Evolutionary conservation across 805 yeast species (phyloP).

Genomic region (Pichia pseudocactophila): DNA sequence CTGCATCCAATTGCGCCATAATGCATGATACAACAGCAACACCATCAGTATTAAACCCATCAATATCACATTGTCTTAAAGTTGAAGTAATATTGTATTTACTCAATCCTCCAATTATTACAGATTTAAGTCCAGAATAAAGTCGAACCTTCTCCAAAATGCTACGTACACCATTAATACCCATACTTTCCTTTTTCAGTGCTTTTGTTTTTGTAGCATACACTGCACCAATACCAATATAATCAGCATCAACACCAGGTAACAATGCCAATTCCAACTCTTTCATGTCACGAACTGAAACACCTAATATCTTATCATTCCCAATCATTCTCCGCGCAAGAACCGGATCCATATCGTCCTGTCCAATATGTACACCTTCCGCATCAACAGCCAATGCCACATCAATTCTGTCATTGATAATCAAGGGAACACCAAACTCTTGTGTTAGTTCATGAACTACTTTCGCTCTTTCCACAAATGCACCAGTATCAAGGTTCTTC

Average conservation of each 20-base stretch:
- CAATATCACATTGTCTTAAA: conserved; percentile 37
- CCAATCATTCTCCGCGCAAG: conserved; percentile 61
- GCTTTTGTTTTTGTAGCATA: conserved; percentile 68
- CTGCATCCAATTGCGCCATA: conserved; percentile 55
- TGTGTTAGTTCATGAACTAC: conserved; percentile 55
- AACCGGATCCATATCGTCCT: conserved; percentile 67
- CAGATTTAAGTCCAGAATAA: conserved; percentile 41
- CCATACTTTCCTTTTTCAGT: conserved; percentile 48
- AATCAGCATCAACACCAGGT: conserved; percentile 47
- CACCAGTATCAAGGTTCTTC: conserved; percentile 58
- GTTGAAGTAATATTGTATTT: conserved; percentile 52
- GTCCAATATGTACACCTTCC: conserved; percentile 81
- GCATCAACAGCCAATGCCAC: conserved; percentile 85
- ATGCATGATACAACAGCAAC: conserved; percentile 83
- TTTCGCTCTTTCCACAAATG: conserved; percentile 54
- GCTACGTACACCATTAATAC: conserved; percentile 55
- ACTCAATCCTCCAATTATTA: conserved; percentile 75
- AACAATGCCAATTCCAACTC: conserved; percentile 33
- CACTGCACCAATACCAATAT: conserved; percentile 78
- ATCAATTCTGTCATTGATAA: conserved; percentile 81
- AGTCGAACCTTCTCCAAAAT: conserved; percentile 40
- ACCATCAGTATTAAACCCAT: conserved; percentile 56
- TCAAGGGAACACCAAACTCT: conserved; percentile 55
- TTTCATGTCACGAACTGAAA: conserved; percentile 52
- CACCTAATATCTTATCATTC: conserved; percentile 67